These are phyloP conservation scores for Neocatenulostroma microsporum DNA, from an alignment of 2,329 filamentous ascomycete genomes.

Conservation along the genomic window DNA sequence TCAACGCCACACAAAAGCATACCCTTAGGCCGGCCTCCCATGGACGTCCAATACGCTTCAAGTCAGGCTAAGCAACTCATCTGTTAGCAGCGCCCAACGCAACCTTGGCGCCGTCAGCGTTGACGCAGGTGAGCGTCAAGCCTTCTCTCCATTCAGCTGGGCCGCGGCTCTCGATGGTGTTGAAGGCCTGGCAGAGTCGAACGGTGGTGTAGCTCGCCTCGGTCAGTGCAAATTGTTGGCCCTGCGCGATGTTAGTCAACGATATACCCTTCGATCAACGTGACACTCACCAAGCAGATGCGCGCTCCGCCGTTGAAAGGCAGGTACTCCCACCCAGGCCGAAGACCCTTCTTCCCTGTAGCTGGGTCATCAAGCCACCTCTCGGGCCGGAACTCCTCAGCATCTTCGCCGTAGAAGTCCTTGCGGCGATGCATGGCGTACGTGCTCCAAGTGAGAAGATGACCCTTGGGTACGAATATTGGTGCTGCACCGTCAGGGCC, in stretches of 20 bases:
- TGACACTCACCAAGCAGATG: conserved; percentile 22
- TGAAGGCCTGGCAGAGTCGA: conserved; percentile 64
- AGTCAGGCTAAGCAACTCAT: too few species aligned
- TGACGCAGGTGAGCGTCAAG: conserved; percentile 24
- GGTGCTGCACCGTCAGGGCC: conserved; percentile 48
- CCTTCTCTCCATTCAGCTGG: conserved; percentile 23
- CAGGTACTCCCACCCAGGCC: conserved; percentile 31
- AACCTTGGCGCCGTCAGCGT: conserved; percentile 24
- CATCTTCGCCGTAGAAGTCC: conserved; percentile 42
- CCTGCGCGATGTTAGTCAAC: conserved; percentile 7
- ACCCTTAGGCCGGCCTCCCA: too few species aligned
- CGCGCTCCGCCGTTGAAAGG: conserved; percentile 33
- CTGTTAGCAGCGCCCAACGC: conserved; percentile 18
- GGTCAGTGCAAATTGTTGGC: conserved; percentile 68
- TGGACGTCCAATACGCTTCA: too few species aligned
- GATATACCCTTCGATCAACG: neutral
- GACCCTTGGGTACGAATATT: conserved; percentile 59
- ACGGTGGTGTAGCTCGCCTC: conserved; percentile 68
- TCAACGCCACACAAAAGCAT: conserved; percentile 2
- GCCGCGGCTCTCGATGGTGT: conserved; percentile 31
- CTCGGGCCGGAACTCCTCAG: conserved; percentile 33
- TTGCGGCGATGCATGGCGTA: conserved; percentile 65
- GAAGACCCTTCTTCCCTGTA: conserved; percentile 24
- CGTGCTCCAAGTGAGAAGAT: conserved; percentile 57
- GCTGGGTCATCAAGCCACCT: conserved; percentile 30